Percentiles rank a stretch among this genome's conserved stretches.
Conservation (phyloP, 805 yeast species). For the Suhomyces emberorum region DNA sequence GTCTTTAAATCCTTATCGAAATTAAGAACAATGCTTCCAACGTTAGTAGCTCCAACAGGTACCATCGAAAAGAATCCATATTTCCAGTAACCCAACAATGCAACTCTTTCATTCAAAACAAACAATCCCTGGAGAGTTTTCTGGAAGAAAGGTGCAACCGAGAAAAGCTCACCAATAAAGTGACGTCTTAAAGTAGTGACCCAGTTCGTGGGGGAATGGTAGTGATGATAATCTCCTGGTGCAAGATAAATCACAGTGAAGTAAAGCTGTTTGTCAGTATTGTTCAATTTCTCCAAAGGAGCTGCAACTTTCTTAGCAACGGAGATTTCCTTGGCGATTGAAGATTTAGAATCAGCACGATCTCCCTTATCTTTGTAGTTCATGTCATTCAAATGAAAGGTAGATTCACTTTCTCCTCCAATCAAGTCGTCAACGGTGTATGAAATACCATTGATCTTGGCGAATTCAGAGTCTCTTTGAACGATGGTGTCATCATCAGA, state of each 20-base stretch:
- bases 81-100: conserved; percentile 92
- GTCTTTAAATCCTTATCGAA: conserved; percentile 90
- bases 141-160: conserved; percentile 97
- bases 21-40: conserved; percentile 88
- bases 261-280: conserved; percentile 56
- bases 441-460: conserved; percentile 70
- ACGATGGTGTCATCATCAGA: conserved; percentile 41
- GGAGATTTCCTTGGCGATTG: conserved; percentile 34
- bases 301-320: conserved; percentile 40
- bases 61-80: conserved; percentile 98
- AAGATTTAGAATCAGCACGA: conserved; percentile 35
- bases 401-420: conserved; percentile 47
- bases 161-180: conserved; percentile 90
- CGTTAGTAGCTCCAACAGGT: conserved; percentile 99
- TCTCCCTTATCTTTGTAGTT: conserved; percentile 67
- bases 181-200: conserved; percentile 90
- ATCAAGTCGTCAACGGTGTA: conserved; percentile 67
- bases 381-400: conserved; percentile 45
- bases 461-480: conserved; percentile 67
- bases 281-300: conserved; percentile 28
- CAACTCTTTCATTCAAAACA: conserved; percentile 91
- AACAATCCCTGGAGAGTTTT: conserved; percentile 80
- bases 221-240: conserved; percentile 97
- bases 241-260: conserved; percentile 93
- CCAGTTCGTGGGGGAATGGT: conserved; percentile 96